Conservation (phyloP, 2,329 filamentous ascomycete genomes). For the Ophiocordyceps unilateralis region DNA sequence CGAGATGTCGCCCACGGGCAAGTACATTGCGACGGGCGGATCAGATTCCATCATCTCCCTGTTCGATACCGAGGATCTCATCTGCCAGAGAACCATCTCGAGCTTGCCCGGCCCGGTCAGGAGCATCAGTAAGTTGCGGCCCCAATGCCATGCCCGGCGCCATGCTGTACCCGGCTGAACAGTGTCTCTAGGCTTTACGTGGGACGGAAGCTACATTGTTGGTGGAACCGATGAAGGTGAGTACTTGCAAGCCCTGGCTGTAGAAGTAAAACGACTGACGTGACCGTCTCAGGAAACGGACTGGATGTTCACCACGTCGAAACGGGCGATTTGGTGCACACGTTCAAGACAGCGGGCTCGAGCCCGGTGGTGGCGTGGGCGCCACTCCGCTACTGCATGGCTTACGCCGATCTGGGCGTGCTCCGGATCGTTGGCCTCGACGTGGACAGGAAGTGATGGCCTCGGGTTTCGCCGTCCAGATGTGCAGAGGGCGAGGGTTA, state of each 20-base stretch:
- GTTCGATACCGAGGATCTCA: slow-evolving; percentile 66
- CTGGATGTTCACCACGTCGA: slow-evolving; percentile 57
- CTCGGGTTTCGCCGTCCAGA: neutral
- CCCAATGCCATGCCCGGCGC: too few species aligned
- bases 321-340: slow-evolving; percentile 55
- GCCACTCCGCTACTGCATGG: slow-evolving; percentile 55
- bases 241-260: slow-evolving; percentile 1
- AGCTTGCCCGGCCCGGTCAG: slow-evolving; percentile 52
- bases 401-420: slow-evolving; percentile 52
- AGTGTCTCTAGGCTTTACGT: slow-evolving; percentile 44
- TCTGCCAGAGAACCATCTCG: slow-evolving; percentile 54
- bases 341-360: slow-evolving; percentile 47
- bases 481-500: neutral
- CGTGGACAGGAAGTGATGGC: slow-evolving; percentile 20
- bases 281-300: slow-evolving; percentile 28
- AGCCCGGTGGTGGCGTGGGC: slow-evolving; percentile 60
- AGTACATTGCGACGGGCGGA: slow-evolving; percentile 57
- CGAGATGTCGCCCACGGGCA: slow-evolving; percentile 52
- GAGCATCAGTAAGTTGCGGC: slow-evolving; percentile 37
- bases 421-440: slow-evolving; percentile 52
- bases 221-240: slow-evolving; percentile 57
- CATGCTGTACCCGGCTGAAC: neutral
- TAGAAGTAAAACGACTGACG: neutral
- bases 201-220: slow-evolving; percentile 59
- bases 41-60: slow-evolving; percentile 59